Percentiles rank a stretch among this genome's conserved stretches.
Conservation (phyloP, 2,329 filamentous ascomycete genomes). For the Trichoderma hamatum region DNA sequence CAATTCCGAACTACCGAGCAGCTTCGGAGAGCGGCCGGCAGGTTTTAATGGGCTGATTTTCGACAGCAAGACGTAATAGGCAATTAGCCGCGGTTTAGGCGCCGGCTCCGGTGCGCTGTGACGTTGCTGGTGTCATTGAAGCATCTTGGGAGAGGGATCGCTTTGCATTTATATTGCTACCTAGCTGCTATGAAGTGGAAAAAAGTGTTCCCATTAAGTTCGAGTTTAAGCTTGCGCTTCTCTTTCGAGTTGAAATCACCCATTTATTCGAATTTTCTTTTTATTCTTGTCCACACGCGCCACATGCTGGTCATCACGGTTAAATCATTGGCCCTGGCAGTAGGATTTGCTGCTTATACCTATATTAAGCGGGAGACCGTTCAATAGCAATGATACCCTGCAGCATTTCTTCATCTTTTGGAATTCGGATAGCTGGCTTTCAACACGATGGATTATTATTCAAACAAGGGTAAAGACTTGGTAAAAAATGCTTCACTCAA, state of each 20-base stretch:
- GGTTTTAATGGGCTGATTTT: not conserved
- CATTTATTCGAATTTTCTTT: not conserved
- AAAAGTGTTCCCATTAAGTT: not conserved
- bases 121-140: not conserved
- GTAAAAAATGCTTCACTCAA: too few species aligned
- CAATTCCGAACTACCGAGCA: conserved; percentile 22
- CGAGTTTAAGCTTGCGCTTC: not conserved
- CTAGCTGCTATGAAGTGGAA: not conserved
- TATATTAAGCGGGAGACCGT: not conserved
- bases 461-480: too few species aligned
- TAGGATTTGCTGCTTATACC: too few species aligned
- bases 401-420: not conserved
- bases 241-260: not conserved
- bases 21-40: not conserved
- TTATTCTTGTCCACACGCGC: not conserved
- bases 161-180: not conserved
- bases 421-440: not conserved
- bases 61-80: not conserved
- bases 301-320: not conserved
- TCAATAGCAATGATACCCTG: not conserved
- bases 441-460: not conserved
- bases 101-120: not conserved
- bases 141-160: not conserved
- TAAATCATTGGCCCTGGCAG: not conserved
- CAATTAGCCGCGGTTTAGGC: conserved; percentile 1